These are phyloP conservation scores for Fusarium luffae DNA, from an alignment of 2,329 filamentous ascomycete species.

Conservation along the genomic window DNA sequence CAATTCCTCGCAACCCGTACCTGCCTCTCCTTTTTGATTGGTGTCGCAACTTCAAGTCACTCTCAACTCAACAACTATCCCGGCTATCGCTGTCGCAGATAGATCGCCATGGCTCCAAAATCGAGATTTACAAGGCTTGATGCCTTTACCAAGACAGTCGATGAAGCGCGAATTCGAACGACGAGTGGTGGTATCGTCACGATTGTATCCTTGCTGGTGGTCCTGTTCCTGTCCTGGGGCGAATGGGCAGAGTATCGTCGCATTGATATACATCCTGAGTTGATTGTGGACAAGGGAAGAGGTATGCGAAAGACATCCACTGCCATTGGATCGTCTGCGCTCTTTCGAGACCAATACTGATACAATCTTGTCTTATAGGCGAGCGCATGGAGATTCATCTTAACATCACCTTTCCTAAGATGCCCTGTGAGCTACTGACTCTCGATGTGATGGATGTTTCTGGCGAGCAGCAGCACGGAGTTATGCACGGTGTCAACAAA, in stretches of 20 bases:
- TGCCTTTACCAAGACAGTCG: constrained; percentile 98
- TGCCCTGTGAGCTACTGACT: constrained; percentile 95
- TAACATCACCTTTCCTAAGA: constrained; percentile 93
- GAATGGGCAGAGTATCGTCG: constrained; percentile 96
- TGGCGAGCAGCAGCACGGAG: constrained; percentile 93
- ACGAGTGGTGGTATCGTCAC: constrained; percentile 96
- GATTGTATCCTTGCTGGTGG: constrained; percentile 86
- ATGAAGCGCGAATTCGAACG: constrained; percentile 95
- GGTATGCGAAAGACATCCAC: constrained; percentile 61
- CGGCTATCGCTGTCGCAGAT: constrained; percentile 15
- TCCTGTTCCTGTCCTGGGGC: constrained; percentile 89
- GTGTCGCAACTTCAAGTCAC: constrained; percentile 18
- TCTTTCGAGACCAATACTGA: constrained; percentile 36
- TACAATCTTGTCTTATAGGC: constrained; percentile 59
- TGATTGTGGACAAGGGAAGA: constrained; percentile 96
- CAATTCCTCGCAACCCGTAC: constrained; percentile 7
- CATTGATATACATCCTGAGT: constrained; percentile 87
- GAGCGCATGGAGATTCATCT: constrained; percentile 99
- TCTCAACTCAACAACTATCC: constrained; percentile 15
- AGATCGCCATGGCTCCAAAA: constrained; percentile 79
- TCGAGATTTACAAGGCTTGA: constrained; percentile 96
- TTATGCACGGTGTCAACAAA: constrained; percentile 92
- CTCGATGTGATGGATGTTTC: constrained; percentile 99
- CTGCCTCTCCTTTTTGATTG: constrained; percentile 36
- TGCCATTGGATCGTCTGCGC: background rate